A percentile compares a stretch with the other conserved stretches of the same genome.
These are phyloP conservation scores for Ceratobasidium sp. DNA, from an alignment of 1,284 basidiomycete species.

Conservation along the genomic window DNA sequence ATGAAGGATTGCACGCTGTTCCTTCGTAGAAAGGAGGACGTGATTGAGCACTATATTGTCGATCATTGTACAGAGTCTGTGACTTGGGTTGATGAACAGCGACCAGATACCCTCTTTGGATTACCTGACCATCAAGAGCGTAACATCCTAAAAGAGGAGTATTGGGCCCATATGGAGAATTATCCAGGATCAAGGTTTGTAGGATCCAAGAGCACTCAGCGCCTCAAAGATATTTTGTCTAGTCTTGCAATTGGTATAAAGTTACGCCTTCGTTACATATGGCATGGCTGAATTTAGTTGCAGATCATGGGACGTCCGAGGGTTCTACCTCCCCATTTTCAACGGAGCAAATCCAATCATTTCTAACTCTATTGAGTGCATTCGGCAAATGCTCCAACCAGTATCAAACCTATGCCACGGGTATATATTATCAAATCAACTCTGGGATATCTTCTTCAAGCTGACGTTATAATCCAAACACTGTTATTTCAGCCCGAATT, in stretches of 20 bases:
- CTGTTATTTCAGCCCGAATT: neutral
- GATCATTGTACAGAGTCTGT: neutral
- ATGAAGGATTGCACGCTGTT: neutral
- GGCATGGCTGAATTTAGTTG: neutral
- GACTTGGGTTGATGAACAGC: neutral
- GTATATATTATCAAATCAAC: too few relatives aligned
- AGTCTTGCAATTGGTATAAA: constrained; percentile 8
- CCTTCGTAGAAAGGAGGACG: neutral
- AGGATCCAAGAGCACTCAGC: neutral
- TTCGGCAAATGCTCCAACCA: neutral
- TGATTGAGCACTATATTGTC: neutral
- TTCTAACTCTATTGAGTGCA: neutral
- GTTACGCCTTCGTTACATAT: neutral
- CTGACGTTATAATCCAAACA: too few relatives aligned
- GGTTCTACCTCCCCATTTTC: constrained; percentile 33
- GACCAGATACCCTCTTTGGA: neutral
- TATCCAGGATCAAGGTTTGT: neutral
- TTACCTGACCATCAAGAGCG: neutral
- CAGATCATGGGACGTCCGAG: constrained; percentile 18
- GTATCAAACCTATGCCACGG: constrained; percentile 13
- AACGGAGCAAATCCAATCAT: neutral
- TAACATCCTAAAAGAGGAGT: constrained; percentile 29
- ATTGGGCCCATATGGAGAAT: constrained; percentile 21
- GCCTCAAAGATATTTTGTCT: neutral
- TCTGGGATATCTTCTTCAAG: too few relatives aligned